A percentile compares a stretch with the other conserved stretches of the same genome.
phyloP scores from a whole-genome alignment of 2,329 filamentous ascomycete genomes.

The Mycosphaerelloides madeirae region DNA sequence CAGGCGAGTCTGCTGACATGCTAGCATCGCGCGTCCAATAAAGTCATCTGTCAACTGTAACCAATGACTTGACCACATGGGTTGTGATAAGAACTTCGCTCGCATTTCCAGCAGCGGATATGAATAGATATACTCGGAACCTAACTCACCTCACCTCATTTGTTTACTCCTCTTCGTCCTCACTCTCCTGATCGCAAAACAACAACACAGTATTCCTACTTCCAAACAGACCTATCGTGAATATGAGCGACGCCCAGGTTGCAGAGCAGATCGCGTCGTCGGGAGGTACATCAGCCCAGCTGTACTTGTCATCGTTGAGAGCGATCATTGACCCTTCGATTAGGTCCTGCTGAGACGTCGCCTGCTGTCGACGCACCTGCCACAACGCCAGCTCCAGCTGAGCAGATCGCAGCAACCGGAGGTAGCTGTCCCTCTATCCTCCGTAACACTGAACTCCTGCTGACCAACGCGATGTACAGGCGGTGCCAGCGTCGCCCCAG shows the following conservation, averaged over 20 bases:
- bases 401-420: not conserved
- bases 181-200: not conserved
- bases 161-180: not conserved
- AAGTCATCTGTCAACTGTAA: no score
- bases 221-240: not conserved
- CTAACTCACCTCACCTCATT: not conserved
- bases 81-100: no score
- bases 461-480: not conserved
- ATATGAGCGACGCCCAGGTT: not conserved
- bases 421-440: not conserved
- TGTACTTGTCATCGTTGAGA: no score
- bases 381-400: not conserved
- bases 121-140: no score
- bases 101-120: no score
- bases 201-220: not conserved
- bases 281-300: not conserved
- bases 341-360: conserved; percentile 1
- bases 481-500: conserved; percentile 2
- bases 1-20: no score
- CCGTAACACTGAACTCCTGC: not conserved
- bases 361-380: not conserved
- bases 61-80: no score
- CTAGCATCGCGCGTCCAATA: no score
- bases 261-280: conserved; percentile 3
- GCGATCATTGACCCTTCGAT: not conserved